phyloP scores from a whole-genome alignment of 257 asterid species.

The Galeopsis tetrahit region DNA sequence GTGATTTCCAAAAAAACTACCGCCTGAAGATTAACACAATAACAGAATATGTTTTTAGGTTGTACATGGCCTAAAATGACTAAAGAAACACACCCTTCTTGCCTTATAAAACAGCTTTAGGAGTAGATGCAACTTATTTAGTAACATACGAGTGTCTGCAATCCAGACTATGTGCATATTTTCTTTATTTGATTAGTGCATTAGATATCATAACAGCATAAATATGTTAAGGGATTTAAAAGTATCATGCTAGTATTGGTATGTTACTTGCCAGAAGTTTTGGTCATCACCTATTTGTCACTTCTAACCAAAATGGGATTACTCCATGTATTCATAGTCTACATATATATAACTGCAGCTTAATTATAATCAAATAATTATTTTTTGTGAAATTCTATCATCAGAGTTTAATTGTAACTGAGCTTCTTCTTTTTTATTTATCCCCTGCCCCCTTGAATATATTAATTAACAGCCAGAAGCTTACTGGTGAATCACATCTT shows the following conservation, averaged over 20 bases:
- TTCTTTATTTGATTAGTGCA: constrained; percentile 11
- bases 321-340: neutral
- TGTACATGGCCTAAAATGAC: neutral
- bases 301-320: neutral
- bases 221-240: neutral
- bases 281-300: constrained; percentile 11
- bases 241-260: neutral
- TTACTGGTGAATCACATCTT: neutral
- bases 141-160: neutral
- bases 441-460: neutral
- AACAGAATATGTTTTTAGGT: neutral
- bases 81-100: neutral
- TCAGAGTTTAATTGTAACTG: neutral
- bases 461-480: neutral
- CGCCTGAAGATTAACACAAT: neutral
- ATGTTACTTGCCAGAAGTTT: neutral
- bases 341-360: neutral
- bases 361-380: neutral
- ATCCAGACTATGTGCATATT: neutral
- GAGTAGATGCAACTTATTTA: constrained; percentile 3
- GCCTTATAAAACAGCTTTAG: neutral
- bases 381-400: neutral
- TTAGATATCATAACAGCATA: neutral
- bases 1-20: neutral
- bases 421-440: neutral